Conservation (phyloP, 768 basidiomycete species). For the Amanita exitialis region DNA sequence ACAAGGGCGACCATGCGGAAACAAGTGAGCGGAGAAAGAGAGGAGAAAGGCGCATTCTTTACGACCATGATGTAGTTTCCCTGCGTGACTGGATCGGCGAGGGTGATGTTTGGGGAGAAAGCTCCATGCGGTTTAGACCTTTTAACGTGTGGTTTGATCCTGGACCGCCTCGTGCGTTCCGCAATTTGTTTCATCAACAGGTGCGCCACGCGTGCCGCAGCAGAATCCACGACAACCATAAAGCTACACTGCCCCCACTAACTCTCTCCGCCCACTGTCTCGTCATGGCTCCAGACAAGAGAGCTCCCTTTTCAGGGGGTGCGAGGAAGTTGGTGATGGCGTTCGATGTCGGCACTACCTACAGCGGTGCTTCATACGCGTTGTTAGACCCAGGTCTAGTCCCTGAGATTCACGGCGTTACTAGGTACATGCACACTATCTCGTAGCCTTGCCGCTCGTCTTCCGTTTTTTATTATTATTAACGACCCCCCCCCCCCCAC, state of each 20-base stretch:
- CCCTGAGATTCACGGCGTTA: conserved; percentile 15
- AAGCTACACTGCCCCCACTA: background rate
- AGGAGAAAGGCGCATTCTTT: conserved; percentile 7
- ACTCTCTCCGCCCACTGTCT: background rate
- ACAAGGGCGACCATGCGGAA: conserved; percentile 6
- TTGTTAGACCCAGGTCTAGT: conserved; percentile 14
- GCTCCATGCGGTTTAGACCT: conserved; percentile 26
- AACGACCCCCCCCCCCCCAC: background rate
- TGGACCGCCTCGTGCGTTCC: background rate
- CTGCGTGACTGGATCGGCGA: background rate
- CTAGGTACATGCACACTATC: conserved; percentile 7
- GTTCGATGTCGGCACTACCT: conserved; percentile 3
- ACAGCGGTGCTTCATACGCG: conserved; percentile 4
- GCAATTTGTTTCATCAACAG: background rate
- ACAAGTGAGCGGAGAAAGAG: conserved; percentile 9
- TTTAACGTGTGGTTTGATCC: conserved; percentile 11
- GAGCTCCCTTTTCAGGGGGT: background rate
- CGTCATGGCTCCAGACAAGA: background rate
- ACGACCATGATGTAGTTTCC: conserved; percentile 10
- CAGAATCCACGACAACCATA: background rate
- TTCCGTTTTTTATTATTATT: background rate
- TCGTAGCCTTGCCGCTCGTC: background rate
- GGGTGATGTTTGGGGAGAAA: background rate
- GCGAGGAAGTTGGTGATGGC: conserved; percentile 4
- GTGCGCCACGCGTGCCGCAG: background rate